Evolutionary conservation across 768 basidiomycete species (phyloP), one percentile per base, ranked within the genome.

Genomic region (Boletus sp.): DNA sequence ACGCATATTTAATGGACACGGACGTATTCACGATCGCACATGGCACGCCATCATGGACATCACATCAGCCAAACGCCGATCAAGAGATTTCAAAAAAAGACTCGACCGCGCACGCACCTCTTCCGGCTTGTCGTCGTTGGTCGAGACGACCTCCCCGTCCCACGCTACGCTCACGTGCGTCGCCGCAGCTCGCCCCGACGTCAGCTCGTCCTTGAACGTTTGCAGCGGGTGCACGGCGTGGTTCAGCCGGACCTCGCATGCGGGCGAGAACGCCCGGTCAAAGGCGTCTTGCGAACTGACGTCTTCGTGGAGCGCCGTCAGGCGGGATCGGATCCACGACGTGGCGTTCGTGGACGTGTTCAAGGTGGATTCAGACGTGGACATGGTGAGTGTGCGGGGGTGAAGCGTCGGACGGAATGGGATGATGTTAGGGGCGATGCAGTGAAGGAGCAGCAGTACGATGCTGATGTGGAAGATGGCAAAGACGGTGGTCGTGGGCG

Each of bases 191-290:
- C 64, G 67, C 2, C 59, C 63, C 4, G 66, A 50, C 10, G 50
- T 39, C 20, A 78, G 18, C 0, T 69, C 61, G 18, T 71, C 68
- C 49, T 58, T 63, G 45, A 78, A 67, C 12, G 66, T 52, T 14
- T 72, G 66, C 17, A 71, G 52, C 8, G 61, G 46, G 3, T 53
- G 54, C 0, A 56, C 39, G 4, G 32, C 64, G 52, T 78, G 73
- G 54, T 78, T 73, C 39, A 65, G 32, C 14, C 69, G 60, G n/a
- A 78, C 63, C 37, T 76, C 67, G 48, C 72, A 71, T 2, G 60
- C 36, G 1, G 70, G 58, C 20, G 77, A 61, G 59, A 80, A 79
- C 9, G 60, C 46, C 24, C 52, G 54, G 17, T 71, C 66, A 52
- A 78, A 70, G 17, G 63, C 40, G 0, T 54, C 52, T 5, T 59